Percentiles rank a stretch among this genome's conserved stretches.
Conservation (phyloP, 306 rosid genomes). For the Gynostemma pentaphyllum region DNA sequence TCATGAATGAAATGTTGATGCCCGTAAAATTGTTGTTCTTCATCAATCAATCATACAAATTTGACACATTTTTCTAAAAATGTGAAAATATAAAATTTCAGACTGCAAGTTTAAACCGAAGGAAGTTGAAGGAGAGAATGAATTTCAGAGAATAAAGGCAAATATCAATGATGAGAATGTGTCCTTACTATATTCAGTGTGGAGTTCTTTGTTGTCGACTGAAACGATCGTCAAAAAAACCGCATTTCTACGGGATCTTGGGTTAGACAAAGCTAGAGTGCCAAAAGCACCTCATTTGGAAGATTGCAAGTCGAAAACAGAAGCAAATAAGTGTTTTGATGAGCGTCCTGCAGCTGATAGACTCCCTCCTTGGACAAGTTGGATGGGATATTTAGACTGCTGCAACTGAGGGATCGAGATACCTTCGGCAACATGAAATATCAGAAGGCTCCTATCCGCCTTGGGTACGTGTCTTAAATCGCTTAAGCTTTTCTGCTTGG, state of each 20-base stretch:
- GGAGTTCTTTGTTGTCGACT: conserved; percentile 46
- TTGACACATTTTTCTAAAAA: neutral
- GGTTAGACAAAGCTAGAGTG: conserved; percentile 28
- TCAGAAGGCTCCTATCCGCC: conserved; percentile 60
- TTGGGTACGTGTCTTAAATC: conserved; percentile 47
- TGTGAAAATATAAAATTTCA: conserved; percentile 22
- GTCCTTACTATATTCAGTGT: conserved; percentile 53
- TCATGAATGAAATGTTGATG: no score
- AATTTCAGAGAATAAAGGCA: conserved; percentile 18
- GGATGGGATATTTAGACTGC: conserved; percentile 61
- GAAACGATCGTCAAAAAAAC: conserved; percentile 14
- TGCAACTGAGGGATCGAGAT: conserved; percentile 22
- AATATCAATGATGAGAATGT: conserved; percentile 22
- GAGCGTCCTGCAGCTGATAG: conserved; percentile 32
- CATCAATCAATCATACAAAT: conserved; percentile 1
- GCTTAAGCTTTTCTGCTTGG: neutral
- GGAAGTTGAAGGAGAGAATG: conserved; percentile 26
- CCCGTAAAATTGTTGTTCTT: neutral
- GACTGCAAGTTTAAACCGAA: conserved; percentile 27
- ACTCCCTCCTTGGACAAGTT: conserved; percentile 63
- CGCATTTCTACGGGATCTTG: conserved; percentile 22
- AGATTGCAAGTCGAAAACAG: conserved; percentile 45
- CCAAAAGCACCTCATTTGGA: conserved; percentile 86
- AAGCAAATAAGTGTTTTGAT: conserved; percentile 32
- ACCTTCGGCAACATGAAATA: conserved; percentile 23